Percentiles rank a stretch among this genome's conserved stretches.
Evolutionary conservation across 352 stramenopile genomes (phyloP).

Genomic region (Aphanomyces euteiches): DNA sequence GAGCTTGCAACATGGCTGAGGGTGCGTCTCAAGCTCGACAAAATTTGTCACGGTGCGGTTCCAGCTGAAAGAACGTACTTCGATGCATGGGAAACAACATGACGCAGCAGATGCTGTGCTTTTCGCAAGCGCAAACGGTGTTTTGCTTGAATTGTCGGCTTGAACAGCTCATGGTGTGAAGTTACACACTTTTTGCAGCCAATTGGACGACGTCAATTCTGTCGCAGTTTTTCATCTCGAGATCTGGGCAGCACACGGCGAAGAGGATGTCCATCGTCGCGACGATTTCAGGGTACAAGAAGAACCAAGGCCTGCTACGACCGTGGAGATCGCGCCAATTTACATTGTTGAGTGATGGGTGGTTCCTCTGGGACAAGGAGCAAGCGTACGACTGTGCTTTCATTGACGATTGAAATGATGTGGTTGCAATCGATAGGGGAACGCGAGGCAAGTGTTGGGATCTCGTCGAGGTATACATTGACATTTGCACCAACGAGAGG

Average conservation of each 20-base stretch:
- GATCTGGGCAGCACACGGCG: background rate
- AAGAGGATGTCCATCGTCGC: slow-evolving; percentile 24
- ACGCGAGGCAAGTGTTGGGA: slow-evolving; percentile 26
- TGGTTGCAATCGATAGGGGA: slow-evolving; percentile 14
- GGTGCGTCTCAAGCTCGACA: too few species aligned
- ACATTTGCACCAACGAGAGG: background rate
- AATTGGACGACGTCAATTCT: slow-evolving; percentile 3
- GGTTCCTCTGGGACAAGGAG: slow-evolving; percentile 30
- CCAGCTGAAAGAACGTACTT: too few species aligned
- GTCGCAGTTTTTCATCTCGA: background rate
- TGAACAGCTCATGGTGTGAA: background rate
- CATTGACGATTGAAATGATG: background rate
- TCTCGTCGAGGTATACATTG: slow-evolving; percentile 26
- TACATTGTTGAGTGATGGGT: slow-evolving; percentile 23
- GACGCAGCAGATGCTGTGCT: background rate
- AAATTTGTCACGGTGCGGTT: too few species aligned
- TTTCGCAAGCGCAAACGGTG: too few species aligned
- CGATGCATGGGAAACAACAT: background rate
- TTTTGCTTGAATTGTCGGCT: too few species aligned
- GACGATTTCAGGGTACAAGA: slow-evolving; percentile 24
- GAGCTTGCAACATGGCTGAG: too few species aligned
- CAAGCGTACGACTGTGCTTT: slow-evolving; percentile 8
- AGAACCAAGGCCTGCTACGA: slow-evolving; percentile 28
- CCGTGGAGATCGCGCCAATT: slow-evolving; percentile 26
- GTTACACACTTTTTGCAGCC: background rate